Evolutionary conservation across 495 filamentous ascomycete genomes (phyloP).

Genomic region (Tuber calosporum): DNA sequence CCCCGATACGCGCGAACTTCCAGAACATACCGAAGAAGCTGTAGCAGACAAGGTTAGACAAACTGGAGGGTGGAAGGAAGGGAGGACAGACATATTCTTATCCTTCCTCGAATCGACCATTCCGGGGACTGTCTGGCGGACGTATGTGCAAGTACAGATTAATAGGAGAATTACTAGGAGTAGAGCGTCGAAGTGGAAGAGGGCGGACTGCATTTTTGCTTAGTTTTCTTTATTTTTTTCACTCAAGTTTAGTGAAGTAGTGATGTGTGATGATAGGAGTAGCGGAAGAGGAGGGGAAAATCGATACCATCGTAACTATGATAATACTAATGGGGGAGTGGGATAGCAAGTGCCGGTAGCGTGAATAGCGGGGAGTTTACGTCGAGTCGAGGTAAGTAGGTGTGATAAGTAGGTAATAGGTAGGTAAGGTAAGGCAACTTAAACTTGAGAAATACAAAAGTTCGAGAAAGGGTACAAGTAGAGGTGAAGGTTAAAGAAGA

Average conservation of each 20-base stretch:
- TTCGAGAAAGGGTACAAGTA: not conserved
- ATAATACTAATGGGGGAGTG: not conserved
- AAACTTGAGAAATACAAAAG: not conserved
- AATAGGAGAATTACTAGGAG: conserved; percentile 87
- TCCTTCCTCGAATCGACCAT: conserved; percentile 91
- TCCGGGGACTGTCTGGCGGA: conserved; percentile 80
- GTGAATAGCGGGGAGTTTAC: conserved; percentile 5
- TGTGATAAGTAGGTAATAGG: not conserved
- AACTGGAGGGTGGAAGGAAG: not conserved
- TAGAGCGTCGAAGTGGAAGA: conserved; percentile 96
- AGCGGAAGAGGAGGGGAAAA: not conserved
- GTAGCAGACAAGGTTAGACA: conserved; percentile 11
- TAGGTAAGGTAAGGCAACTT: not conserved
- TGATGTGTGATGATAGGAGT: not conserved
- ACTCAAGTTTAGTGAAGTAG: not conserved
- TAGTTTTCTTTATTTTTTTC: conserved; percentile 28
- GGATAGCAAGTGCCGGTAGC: not conserved
- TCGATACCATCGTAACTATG: not conserved
- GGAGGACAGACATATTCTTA: conserved; percentile 35
- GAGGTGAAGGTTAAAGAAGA: not conserved
- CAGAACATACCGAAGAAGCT: conserved; percentile 87
- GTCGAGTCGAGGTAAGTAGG: not conserved
- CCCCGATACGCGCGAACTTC: conserved; percentile 91
- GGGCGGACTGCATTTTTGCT: conserved; percentile 60
- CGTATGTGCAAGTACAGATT: conserved; percentile 90